Evolutionary conservation across 2,329 filamentous ascomycete species (phyloP).

Genomic region (Alternaria dauci): DNA sequence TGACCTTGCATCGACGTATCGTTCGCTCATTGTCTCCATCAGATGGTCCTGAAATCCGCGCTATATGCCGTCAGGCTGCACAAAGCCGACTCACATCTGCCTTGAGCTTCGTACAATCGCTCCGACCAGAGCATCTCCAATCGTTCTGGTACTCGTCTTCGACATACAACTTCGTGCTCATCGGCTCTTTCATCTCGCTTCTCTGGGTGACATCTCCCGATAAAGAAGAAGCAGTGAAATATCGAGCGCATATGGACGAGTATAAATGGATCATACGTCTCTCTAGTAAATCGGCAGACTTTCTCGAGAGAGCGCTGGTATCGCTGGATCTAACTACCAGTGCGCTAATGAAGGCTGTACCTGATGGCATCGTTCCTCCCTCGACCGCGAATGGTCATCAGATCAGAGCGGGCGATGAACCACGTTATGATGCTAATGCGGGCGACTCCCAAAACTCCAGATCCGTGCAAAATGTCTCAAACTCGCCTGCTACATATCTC

Average conservation of each 20-base stretch:
- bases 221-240: constrained; percentile 47
- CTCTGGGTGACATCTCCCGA: constrained; percentile 48
- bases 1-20: constrained; percentile 56
- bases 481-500: background rate
- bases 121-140: constrained; percentile 56
- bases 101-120: constrained; percentile 56
- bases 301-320: constrained; percentile 52
- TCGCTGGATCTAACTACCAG: constrained; percentile 20
- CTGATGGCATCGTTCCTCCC: background rate
- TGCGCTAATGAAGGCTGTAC: background rate
- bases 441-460: background rate
- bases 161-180: constrained; percentile 54
- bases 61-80: constrained; percentile 55
- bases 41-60: constrained; percentile 43
- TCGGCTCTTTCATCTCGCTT: constrained; percentile 54
- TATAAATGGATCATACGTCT: constrained; percentile 55
- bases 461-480: background rate
- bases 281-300: constrained; percentile 54
- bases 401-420: background rate
- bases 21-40: constrained; percentile 45
- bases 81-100: constrained; percentile 54
- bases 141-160: constrained; percentile 60
- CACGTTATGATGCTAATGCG: background rate
- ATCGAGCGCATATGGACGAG: constrained; percentile 51
- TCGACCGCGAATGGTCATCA: background rate